Base-by-base conservation (phyloP, 176 grass and related monocot species). In the Cenchrus americanus region DNA sequence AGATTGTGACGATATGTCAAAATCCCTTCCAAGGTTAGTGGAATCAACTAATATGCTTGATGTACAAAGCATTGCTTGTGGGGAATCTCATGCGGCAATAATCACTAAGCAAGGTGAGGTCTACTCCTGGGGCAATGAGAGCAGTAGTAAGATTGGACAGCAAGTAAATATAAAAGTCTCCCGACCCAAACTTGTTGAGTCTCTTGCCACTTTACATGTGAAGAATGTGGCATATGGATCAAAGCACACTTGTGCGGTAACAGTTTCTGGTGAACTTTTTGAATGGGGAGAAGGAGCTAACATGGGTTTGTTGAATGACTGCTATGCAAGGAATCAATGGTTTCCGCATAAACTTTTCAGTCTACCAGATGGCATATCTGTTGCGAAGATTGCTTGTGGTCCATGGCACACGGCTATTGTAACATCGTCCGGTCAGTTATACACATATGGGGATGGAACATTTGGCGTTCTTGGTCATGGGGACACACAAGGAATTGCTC, bases 401-500 rank as follows among this genome's bases (percentile, higher is more conserved):
- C 85, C 91, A 50, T 98, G 96, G 96, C 96, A 98, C 71, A 98
- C 93, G 26, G 85, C 88, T 84, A 80, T 98, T 21, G 84, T 98
- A 80, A 92, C 96, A 62, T 95, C 91, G 4, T 77, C 87, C 8
- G 91, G 91, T 78, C 89, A 89, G 81, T 78, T 98, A 87, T 98
- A 90, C 78, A 98, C 96, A 77, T 98, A 92, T 66, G 96, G 96
- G 14, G 93, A 98, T 69, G 91, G 93, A 53, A 95, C 93, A 80
- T 98, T 98, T 84, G 96, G 93, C 50, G 89, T 98, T 86, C 96
- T 98, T 77, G 96, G 96, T 37, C 96, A 98, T 68, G 96, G 93
- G 32, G 75, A 93, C 86, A 81, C 80, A 5, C 85, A 89, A 74
- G 87, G 89, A 88, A 54, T 92, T 89, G 54, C 83, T 80, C 89